Evolutionary conservation across 495 filamentous ascomycete species (phyloP).

Genomic region (Cercophora sp.): DNA sequence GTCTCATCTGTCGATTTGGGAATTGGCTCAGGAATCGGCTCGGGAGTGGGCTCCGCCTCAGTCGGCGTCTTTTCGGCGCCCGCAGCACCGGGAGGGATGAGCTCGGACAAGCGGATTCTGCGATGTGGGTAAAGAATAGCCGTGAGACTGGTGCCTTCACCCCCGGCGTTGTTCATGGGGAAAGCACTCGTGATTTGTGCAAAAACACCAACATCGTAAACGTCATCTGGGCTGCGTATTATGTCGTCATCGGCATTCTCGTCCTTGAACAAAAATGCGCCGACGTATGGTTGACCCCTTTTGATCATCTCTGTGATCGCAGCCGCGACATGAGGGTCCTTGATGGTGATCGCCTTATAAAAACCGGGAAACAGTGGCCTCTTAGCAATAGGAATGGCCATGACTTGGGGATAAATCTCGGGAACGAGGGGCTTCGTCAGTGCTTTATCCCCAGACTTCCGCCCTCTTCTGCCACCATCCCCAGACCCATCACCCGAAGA

Average conservation of each 20-base stretch:
- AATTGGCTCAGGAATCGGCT: conserved; percentile 59
- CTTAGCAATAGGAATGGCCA: conserved; percentile 97
- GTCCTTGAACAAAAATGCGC: conserved; percentile 95
- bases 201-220: conserved; percentile 94
- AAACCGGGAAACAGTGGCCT: conserved; percentile 95
- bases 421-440: conserved; percentile 84
- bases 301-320: conserved; percentile 97
- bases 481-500: conserved; percentile 43
- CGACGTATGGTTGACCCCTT: conserved; percentile 96
- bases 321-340: conserved; percentile 78
- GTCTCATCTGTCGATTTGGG: conserved; percentile 41
- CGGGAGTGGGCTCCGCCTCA: conserved; percentile 47
- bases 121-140: conserved; percentile 95
- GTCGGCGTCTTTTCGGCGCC: conserved; percentile 37
- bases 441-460: conserved; percentile 65
- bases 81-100: conserved; percentile 60
- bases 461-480: conserved; percentile 52
- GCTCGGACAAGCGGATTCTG: conserved; percentile 79
- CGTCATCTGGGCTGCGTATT: conserved; percentile 81
- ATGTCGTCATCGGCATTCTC: conserved; percentile 88
- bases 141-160: conserved; percentile 74
- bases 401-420: conserved; percentile 95
- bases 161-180: conserved; percentile 57
- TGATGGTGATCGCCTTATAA: conserved; percentile 97
- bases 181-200: conserved; percentile 96